These are phyloP conservation scores for Pseudonectria foliicola DNA, from an alignment of 2,329 filamentous ascomycete genomes.

Conservation along the genomic window DNA sequence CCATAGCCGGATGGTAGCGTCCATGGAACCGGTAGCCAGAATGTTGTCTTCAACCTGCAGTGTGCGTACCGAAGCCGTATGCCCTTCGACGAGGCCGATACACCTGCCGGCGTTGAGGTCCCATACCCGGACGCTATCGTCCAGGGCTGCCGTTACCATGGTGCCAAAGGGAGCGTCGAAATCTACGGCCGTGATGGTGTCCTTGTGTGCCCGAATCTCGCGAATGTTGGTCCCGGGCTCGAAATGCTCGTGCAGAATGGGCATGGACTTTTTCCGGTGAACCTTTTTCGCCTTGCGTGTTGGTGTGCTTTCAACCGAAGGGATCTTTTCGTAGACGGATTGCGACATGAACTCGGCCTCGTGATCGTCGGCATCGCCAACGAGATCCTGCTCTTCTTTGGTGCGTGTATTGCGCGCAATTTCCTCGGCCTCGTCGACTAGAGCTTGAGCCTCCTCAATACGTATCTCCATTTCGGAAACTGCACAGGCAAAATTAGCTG, in stretches of 20 bases:
- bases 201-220: constrained; percentile 81
- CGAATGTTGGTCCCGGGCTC: constrained; percentile 82
- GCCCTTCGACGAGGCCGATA: constrained; percentile 85
- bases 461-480: constrained; percentile 56
- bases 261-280: constrained; percentile 75
- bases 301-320: constrained; percentile 45
- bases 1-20: constrained; percentile 92
- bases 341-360: constrained; percentile 81
- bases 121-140: constrained; percentile 94
- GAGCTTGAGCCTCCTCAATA: constrained; percentile 53
- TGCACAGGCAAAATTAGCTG: constrained; percentile 30
- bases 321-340: constrained; percentile 91
- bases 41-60: constrained; percentile 95
- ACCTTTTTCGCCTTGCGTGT: constrained; percentile 44
- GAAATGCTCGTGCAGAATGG: constrained; percentile 91
- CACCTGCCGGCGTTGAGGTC: constrained; percentile 90
- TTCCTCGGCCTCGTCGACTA: constrained; percentile 52
- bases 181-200: constrained; percentile 82
- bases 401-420: constrained; percentile 45
- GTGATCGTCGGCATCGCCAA: constrained; percentile 43
- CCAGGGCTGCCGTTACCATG: constrained; percentile 83
- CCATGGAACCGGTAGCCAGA: constrained; percentile 87
- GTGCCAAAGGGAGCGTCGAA: constrained; percentile 98
- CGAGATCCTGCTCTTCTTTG: constrained; percentile 47
- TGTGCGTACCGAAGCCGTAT: constrained; percentile 86